phyloP scores from a whole-genome alignment of 1,139 yeast genomes.

The Candida tetrigidarum region DNA sequence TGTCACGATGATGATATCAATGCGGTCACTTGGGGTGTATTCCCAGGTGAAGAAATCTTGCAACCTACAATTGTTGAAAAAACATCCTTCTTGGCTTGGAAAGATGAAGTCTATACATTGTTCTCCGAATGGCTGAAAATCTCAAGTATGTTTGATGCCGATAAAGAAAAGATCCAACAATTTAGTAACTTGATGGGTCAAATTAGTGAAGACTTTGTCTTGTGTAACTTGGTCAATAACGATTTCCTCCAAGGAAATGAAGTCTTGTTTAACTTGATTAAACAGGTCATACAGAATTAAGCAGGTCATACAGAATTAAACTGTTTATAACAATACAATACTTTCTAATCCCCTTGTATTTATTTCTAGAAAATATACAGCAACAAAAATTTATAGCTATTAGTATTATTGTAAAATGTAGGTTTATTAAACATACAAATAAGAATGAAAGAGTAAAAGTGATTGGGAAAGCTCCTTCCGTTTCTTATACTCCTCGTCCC shows the following conservation, averaged over 20 bases:
- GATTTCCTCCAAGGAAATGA: slow-evolving; percentile 63
- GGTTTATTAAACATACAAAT: neutral
- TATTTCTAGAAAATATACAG: neutral
- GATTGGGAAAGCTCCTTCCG: neutral
- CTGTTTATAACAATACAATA: neutral
- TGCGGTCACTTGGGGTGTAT: slow-evolving; percentile 98
- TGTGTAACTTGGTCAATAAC: slow-evolving; percentile 91
- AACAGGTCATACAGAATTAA: slow-evolving; percentile 15
- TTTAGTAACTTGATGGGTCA: slow-evolving; percentile 48
- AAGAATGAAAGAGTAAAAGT: neutral
- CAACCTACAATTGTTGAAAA: slow-evolving; percentile 95
- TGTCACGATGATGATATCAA: slow-evolving; percentile 79
- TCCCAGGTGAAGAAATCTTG: slow-evolving; percentile 88
- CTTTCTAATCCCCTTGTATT: neutral
- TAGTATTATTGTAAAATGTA: too few species aligned
- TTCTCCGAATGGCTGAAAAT: slow-evolving; percentile 80
- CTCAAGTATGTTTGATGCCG: slow-evolving; percentile 42
- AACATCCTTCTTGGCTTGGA: slow-evolving; percentile 92
- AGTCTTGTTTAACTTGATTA: slow-evolving; percentile 49
- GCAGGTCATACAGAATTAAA: neutral
- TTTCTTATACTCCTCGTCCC: slow-evolving; percentile 10
- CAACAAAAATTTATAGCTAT: too few species aligned
- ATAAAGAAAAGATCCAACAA: slow-evolving; percentile 27
- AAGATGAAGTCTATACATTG: slow-evolving; percentile 89
- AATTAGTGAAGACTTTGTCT: slow-evolving; percentile 63